Base-by-base conservation (phyloP, 2,329 filamentous ascomycete genomes). In the Venturia pyrina region DNA sequence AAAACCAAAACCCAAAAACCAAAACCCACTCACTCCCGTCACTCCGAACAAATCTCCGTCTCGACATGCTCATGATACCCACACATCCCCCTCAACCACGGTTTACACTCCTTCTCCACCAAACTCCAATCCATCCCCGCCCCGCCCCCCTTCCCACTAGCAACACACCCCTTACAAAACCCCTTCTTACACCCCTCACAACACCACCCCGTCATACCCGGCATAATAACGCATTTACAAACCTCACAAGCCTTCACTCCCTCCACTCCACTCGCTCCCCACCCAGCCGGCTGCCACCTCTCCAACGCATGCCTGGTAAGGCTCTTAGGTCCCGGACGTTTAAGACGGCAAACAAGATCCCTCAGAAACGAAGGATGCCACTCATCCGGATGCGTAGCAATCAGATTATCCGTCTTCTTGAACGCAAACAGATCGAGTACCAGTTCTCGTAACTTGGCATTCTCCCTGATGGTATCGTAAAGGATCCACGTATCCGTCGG, bases 341-440 rank as follows among this genome's bases (percentile, higher is more conserved):
- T 82, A 34, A 82, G 70, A 60, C 76, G 73, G 13, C 81, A 79
- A 61, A 75, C 74, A 28, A 82, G 70, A 48, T 81, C 80, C 62
- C 79, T 75, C 15, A 82, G 72, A 69, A 82, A 82, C 0, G 68
- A 71, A 5, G 79, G 79, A 65, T 82, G 80, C 80, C 80, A 82
- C 32, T 75, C 72, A 67, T 82, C 79, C 65, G 72, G 73, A 68
- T 82, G 80, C 24, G 72, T 75, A 53, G 77, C 76, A 19, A 82
- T 73, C 19, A 82, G 68, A 24, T 78, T 76, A 68, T 81, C 80
- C 44, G 80, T 82, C 68, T 81, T 81, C 71, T 82, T 82, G 74
- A 81, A 82, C 1, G 78, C 78, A 70, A 82, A 82, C 10, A 82
- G 74, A 67, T 82, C 80, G 41, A 82, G 72, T 17, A 82, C 73